These are phyloP conservation scores for Diplodia sapinea DNA, from an alignment of 2,329 filamentous ascomycete species.

Conservation along the genomic window DNA sequence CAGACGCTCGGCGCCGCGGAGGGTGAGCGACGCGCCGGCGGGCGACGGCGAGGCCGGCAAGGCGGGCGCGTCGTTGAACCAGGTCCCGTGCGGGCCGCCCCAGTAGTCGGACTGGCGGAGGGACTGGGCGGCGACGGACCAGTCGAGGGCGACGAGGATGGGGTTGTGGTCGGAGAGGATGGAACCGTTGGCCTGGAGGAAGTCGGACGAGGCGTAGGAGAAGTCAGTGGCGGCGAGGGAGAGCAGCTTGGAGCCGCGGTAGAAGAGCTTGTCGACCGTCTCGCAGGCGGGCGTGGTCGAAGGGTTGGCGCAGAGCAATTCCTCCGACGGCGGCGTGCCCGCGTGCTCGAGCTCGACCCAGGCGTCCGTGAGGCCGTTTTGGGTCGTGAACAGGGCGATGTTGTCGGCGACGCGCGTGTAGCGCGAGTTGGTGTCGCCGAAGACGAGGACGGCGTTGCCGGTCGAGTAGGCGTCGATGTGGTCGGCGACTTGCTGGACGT, in stretches of 20 bases:
- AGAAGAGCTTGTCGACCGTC: constrained; percentile 71
- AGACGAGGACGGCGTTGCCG: constrained; percentile 68
- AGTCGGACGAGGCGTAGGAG: constrained; percentile 62
- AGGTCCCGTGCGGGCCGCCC: constrained; percentile 58
- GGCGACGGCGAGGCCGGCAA: constrained; percentile 44
- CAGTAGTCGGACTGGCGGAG: constrained; percentile 55
- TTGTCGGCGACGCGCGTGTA: constrained; percentile 65
- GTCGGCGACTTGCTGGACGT: constrained; percentile 64
- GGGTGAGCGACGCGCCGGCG: constrained; percentile 43
- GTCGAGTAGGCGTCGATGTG: constrained; percentile 62
- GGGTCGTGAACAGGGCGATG: constrained; percentile 56
- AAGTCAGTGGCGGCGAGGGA: constrained; percentile 57
- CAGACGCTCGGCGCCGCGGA: constrained; percentile 57
- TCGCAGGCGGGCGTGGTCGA: constrained; percentile 63
- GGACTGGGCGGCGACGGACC: constrained; percentile 36
- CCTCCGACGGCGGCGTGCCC: constrained; percentile 36
- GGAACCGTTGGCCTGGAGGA: constrained; percentile 62
- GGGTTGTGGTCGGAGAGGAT: constrained; percentile 71
- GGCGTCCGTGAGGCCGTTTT: constrained; percentile 62
- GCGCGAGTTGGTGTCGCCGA: constrained; percentile 69
- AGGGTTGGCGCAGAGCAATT: constrained; percentile 63
- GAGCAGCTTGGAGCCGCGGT: constrained; percentile 58
- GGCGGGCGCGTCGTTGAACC: constrained; percentile 61
- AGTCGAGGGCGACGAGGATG: constrained; percentile 60
- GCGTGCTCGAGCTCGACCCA: constrained; percentile 62